Conservation (phyloP, 2,329 filamentous ascomycete species). For the Colletotrichum ledebouriae region DNA sequence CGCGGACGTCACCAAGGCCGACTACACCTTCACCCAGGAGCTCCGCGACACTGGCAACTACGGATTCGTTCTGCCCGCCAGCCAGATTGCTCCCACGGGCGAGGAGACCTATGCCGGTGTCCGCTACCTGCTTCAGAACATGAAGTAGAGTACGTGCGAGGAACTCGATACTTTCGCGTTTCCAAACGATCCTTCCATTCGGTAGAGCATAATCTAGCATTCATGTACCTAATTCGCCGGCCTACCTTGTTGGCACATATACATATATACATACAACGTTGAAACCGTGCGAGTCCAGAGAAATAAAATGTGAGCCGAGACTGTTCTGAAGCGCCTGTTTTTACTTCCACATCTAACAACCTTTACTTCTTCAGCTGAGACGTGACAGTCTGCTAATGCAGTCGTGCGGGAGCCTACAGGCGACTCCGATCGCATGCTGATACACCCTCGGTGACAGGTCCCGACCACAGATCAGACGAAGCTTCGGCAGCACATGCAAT, state of each 20-base stretch:
- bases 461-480: conserved; percentile 28
- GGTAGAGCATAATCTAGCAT: neutral
- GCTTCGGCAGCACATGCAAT: conserved; percentile 14
- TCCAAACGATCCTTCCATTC: neutral
- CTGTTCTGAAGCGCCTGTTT: too few species aligned
- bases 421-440: conserved; percentile 5
- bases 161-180: neutral
- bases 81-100: conserved; percentile 58
- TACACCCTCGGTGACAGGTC: conserved; percentile 23
- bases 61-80: conserved; percentile 59
- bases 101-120: conserved; percentile 64
- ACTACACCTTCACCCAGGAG: conserved; percentile 58
- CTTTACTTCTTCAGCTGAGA: too few species aligned
- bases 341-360: too few species aligned
- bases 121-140: conserved; percentile 68
- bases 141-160: conserved; percentile 48
- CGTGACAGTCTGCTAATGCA: too few species aligned
- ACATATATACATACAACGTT: too few species aligned
- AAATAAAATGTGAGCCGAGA: too few species aligned
- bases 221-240: neutral
- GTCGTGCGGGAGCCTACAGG: neutral
- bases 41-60: conserved; percentile 53
- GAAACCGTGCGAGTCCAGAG: too few species aligned
- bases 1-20: conserved; percentile 56
- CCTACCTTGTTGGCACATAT: too few species aligned